Evolutionary conservation across 2,329 filamentous ascomycete genomes (phyloP).

Genomic region (Aspergillus glaucus): DNA sequence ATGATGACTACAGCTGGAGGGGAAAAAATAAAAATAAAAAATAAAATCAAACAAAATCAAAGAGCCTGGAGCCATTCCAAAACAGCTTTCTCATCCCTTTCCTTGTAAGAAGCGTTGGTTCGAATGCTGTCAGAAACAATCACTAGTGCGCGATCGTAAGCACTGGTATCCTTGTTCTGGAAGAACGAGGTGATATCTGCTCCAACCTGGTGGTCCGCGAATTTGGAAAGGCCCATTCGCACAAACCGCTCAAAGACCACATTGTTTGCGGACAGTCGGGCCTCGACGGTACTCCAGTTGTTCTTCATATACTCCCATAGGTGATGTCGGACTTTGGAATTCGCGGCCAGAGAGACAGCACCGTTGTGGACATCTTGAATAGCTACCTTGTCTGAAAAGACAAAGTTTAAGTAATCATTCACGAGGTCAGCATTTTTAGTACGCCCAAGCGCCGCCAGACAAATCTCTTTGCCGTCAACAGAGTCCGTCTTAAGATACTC

Average conservation of each 20-base stretch:
- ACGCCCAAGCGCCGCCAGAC: conserved; percentile 67
- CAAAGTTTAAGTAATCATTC: conserved; percentile 60
- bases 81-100: conserved; percentile 65
- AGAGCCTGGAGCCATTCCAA: conserved; percentile 70
- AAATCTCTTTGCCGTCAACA: conserved; percentile 86
- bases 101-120: conserved; percentile 73
- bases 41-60: conserved; percentile 46
- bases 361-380: conserved; percentile 83
- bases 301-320: conserved; percentile 82
- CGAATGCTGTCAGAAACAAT: conserved; percentile 82
- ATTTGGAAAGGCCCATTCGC: conserved; percentile 69
- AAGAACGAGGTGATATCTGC: conserved; percentile 82
- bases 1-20: background rate
- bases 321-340: conserved; percentile 63
- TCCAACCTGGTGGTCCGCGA: conserved; percentile 62
- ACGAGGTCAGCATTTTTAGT: conserved; percentile 65
- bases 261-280: conserved; percentile 70
- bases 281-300: conserved; percentile 69
- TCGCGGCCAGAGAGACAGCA: conserved; percentile 64
- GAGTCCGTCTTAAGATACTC: conserved; percentile 79
- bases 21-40: background rate
- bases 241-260: conserved; percentile 87
- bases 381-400: conserved; percentile 78
- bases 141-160: conserved; percentile 77
- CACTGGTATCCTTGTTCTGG: conserved; percentile 73